Conservation (phyloP, 352 stramenopile species). For the Blastocystis sp. region DNA sequence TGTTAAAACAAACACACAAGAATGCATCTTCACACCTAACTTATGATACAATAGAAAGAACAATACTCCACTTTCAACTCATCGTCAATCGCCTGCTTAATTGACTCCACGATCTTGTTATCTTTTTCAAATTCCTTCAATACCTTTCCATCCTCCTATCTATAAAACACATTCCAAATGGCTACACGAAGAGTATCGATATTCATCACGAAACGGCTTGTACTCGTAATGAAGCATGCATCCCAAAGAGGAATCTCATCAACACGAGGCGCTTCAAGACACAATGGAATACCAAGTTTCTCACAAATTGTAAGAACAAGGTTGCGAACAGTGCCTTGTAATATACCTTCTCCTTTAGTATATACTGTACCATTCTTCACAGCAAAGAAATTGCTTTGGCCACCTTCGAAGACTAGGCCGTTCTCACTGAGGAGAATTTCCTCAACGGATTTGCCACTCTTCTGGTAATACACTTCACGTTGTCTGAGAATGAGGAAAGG, state of each 20-base stretch:
- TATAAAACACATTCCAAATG: background rate
- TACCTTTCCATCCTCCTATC: slow-evolving; percentile 48
- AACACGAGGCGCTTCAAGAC: slow-evolving; percentile 26
- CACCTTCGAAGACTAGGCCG: slow-evolving; percentile 7
- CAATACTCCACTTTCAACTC: background rate
- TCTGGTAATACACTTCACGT: slow-evolving; percentile 48
- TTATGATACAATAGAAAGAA: background rate
- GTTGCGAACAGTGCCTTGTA: slow-evolving; percentile 38
- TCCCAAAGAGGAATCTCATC: slow-evolving; percentile 53
- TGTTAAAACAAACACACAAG: slow-evolving; percentile 50
- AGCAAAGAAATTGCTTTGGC: slow-evolving; percentile 50
- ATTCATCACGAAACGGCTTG: slow-evolving; percentile 57
- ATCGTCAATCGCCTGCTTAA: background rate
- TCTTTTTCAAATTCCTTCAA: slow-evolving; percentile 13
- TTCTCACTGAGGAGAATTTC: slow-evolving; percentile 59
- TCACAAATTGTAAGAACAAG: slow-evolving; percentile 49
- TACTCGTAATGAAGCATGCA: slow-evolving; percentile 60
- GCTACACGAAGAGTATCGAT: slow-evolving; percentile 48
- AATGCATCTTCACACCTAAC: background rate
- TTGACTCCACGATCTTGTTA: background rate
- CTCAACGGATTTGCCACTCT: slow-evolving; percentile 39
- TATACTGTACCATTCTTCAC: slow-evolving; percentile 48
- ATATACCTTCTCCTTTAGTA: slow-evolving; percentile 35
- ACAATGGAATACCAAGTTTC: slow-evolving; percentile 47
- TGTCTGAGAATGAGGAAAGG: background rate